Evolutionary conservation across 352 stramenopile genomes (phyloP), one percentile per base, ranked within the genome.

Genomic region (Globisporangium echinulatum): DNA sequence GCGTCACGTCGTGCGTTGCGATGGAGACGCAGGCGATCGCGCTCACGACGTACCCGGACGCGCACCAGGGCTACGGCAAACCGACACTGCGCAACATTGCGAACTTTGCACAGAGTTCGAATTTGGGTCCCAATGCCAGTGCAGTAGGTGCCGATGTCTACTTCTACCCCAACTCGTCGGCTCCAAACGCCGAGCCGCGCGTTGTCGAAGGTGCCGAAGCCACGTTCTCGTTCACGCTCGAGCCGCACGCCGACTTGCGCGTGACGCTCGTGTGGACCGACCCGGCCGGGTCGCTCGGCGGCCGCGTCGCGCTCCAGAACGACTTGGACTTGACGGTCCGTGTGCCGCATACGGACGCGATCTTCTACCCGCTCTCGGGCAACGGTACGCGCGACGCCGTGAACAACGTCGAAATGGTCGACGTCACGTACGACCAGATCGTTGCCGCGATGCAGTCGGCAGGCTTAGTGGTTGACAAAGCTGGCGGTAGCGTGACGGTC

Each of bases 401-500:
- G n/a, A 92, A 92, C 65, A 92, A 92, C 54, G 78, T 90, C 0
- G 82, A 92, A 52, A 88, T 92, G 79, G 70, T 90, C 13, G 79
- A 90, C 54, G 70, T 88, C 9, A 75, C 67, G 9, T 91, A 83
- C 52, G 61, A 87, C 25, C 66, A 81, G 9, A 66, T 85, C 10
- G 61, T 68, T 0, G 60, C 60, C 0, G 68, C 71, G 7, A 69
- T 68, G 0, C 62, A 76, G 1, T 65, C 59, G 1, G 15, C 63
- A 7, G 72, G 74, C 3, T 54, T 72, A 33, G 61, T 56, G 10
- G 61, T 72, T 4, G 59, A 79, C 3, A 68, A 68, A 33, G 25
- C 25, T 36, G 68, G 63, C 4, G 64, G 67, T 25, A 70, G 65
- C 9, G 69, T 90, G 49, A 78, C 74, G 17, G 79, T 93, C 1